Percentiles rank a stretch among this genome's conserved stretches.
These are phyloP conservation scores for Tubosaeta brunneosetosa DNA, from an alignment of 768 basidiomycete species.

Conservation along the genomic window DNA sequence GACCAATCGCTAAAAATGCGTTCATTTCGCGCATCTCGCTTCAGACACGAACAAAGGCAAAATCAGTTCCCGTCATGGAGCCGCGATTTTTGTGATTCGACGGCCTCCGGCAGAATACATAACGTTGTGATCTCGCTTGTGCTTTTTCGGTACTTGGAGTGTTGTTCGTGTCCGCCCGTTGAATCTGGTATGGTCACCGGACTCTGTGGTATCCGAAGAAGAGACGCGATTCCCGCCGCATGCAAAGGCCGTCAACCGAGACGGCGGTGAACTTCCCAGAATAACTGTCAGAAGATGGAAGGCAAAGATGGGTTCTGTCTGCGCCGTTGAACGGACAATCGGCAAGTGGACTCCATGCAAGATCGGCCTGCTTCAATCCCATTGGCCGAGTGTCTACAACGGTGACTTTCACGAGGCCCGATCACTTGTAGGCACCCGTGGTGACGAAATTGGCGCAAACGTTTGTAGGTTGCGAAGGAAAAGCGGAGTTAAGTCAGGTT, in stretches of 20 bases:
- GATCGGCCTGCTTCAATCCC: too few relatives aligned
- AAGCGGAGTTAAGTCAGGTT: neutral
- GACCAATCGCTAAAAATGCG: conserved; percentile 22
- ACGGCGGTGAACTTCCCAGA: neutral
- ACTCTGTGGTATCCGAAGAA: neutral
- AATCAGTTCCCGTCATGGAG: neutral
- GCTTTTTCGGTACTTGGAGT: conserved; percentile 2
- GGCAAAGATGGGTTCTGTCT: neutral
- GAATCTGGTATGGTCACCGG: conserved; percentile 3
- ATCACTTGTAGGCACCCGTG: neutral
- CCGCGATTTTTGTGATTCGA: conserved; percentile 17
- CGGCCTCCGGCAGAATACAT: neutral
- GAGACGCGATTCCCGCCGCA: neutral
- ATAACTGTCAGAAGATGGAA: neutral
- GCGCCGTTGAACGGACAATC: neutral
- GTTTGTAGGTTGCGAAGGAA: neutral
- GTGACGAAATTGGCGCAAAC: neutral
- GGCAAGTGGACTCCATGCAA: neutral
- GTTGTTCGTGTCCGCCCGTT: neutral
- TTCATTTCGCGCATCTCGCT: neutral
- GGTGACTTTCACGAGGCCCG: neutral
- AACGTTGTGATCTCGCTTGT: neutral
- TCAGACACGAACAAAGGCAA: neutral
- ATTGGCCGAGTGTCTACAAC: too few relatives aligned
- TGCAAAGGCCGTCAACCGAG: neutral